Conservation (phyloP, 2,329 filamentous ascomycete species). For the Raffaelea deltoideospora region DNA sequence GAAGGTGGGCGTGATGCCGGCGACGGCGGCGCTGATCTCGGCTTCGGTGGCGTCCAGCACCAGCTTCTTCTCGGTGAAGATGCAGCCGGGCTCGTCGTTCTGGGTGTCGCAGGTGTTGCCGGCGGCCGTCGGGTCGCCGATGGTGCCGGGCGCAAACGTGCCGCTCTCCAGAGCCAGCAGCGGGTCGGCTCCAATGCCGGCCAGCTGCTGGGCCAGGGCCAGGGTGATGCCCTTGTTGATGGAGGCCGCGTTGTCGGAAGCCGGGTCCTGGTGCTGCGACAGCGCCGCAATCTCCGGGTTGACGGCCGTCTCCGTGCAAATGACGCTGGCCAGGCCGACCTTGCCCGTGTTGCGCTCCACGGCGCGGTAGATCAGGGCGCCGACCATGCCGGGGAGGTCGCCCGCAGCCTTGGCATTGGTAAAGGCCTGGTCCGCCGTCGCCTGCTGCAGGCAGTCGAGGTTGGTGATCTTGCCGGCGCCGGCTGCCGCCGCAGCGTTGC, state of each 20-base stretch:
- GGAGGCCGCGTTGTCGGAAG: conserved; percentile 33
- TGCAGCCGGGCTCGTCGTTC: conserved; percentile 36
- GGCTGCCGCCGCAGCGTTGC: conserved; percentile 22
- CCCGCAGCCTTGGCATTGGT: conserved; percentile 42
- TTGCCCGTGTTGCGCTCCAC: conserved; percentile 45
- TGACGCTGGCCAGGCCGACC: conserved; percentile 40
- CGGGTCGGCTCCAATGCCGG: conserved; percentile 46
- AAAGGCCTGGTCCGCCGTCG: conserved; percentile 43
- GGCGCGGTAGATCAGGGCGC: conserved; percentile 36
- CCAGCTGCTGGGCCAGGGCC: conserved; percentile 43
- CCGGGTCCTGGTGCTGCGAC: conserved; percentile 53
- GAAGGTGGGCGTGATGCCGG: conserved; percentile 15
- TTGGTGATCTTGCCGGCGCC: conserved; percentile 21
- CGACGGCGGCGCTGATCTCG: conserved; percentile 39
- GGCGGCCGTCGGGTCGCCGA: conserved; percentile 20
- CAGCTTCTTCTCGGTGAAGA: conserved; percentile 36
- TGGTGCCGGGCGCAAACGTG: conserved; percentile 45
- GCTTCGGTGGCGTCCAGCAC: conserved; percentile 37
- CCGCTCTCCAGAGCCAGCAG: conserved; percentile 43
- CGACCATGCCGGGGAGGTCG: conserved; percentile 34
- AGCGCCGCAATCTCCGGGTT: conserved; percentile 53
- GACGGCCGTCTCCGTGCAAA: conserved; percentile 37
- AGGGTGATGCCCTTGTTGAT: conserved; percentile 47
- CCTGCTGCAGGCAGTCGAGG: conserved; percentile 43
- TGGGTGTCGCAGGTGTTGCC: conserved; percentile 39